Percentiles rank a stretch among this genome's conserved stretches.
Evolutionary conservation across 768 basidiomycete species (phyloP).

Genomic region (Neoboletus brunneissimus): DNA sequence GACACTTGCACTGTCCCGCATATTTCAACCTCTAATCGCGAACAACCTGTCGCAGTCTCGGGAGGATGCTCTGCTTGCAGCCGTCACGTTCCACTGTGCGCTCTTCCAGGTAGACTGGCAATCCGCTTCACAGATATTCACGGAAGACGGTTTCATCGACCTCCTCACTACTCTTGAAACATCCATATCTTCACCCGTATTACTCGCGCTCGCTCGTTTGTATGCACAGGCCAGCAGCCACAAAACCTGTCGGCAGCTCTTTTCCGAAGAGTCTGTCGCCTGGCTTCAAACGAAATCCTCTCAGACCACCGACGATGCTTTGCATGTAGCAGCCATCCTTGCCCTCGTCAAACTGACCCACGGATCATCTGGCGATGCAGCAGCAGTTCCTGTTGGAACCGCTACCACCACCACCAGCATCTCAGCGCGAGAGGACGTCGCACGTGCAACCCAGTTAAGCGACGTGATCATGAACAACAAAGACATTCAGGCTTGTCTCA

Average conservation of each 20-base stretch:
- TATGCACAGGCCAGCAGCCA: slow-evolving; percentile 75
- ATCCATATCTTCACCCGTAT: slow-evolving; percentile 46
- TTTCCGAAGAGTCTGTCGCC: slow-evolving; percentile 51
- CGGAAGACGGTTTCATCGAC: slow-evolving; percentile 59
- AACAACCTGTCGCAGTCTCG: slow-evolving; percentile 53
- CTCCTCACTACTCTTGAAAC: slow-evolving; percentile 65
- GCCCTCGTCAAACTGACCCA: slow-evolving; percentile 77
- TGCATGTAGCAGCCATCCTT: slow-evolving; percentile 65
- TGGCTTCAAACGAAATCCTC: slow-evolving; percentile 69
- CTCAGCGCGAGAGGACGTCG: slow-evolving; percentile 34
- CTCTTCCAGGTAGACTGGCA: slow-evolving; percentile 81
- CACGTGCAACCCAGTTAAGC: slow-evolving; percentile 55
- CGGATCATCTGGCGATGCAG: slow-evolving; percentile 47
- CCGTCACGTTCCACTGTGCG: slow-evolving; percentile 68
- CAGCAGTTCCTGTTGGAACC: slow-evolving; percentile 14
- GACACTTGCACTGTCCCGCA: slow-evolving; percentile 47
- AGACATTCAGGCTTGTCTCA: slow-evolving; percentile 41
- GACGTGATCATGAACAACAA: slow-evolving; percentile 44
- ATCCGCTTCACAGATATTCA: slow-evolving; percentile 63
- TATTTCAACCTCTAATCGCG: slow-evolving; percentile 51
- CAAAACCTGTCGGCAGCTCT: slow-evolving; percentile 61
- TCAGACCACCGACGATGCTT: slow-evolving; percentile 40
- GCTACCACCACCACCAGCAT: slow-evolving; percentile 5
- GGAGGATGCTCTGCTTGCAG: slow-evolving; percentile 50
- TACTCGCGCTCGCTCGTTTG: slow-evolving; percentile 65